Conservation (phyloP, 148 eudicot species). For the Fallopia convolvulus region DNA sequence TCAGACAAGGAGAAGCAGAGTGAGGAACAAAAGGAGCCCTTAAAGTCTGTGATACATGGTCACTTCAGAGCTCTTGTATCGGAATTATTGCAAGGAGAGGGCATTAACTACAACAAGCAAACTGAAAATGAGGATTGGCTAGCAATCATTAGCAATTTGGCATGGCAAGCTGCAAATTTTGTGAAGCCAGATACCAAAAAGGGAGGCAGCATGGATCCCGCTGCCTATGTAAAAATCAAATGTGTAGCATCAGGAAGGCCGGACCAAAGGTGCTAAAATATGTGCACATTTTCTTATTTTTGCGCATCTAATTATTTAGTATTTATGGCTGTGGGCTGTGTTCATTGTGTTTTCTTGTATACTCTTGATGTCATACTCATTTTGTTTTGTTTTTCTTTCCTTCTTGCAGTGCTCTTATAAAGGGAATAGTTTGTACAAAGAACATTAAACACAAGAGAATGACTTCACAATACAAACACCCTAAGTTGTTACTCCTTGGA, state of each 20-base stretch:
- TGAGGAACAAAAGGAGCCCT: slow-evolving; percentile 45
- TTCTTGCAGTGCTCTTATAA: slow-evolving; percentile 60
- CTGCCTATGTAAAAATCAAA: slow-evolving; percentile 77
- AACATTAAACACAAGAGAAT: slow-evolving; percentile 97
- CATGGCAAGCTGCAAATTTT: slow-evolving; percentile 98
- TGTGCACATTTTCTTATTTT: not conserved
- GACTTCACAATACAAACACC: slow-evolving; percentile 80
- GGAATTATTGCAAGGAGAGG: slow-evolving; percentile 77
- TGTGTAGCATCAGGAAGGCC: slow-evolving; percentile 91
- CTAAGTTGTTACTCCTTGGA: slow-evolving; percentile 73
- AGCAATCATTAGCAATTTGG: slow-evolving; percentile 56
- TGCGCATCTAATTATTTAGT: not conserved
- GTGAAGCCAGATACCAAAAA: slow-evolving; percentile 84
- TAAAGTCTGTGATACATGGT: slow-evolving; percentile 54
- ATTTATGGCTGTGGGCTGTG: not conserved
- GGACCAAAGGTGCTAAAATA: slow-evolving; percentile 48
- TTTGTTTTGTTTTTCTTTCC: not conserved
- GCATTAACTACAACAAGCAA: slow-evolving; percentile 40
- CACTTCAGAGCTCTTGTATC: slow-evolving; percentile 97
- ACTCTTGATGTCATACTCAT: not conserved
- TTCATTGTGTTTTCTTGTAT: not conserved
- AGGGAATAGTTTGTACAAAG: slow-evolving; percentile 94
- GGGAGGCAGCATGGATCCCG: slow-evolving; percentile 99
- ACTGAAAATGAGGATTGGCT: slow-evolving; percentile 55
- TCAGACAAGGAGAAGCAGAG: slow-evolving; percentile 40